A percentile compares a stretch with the other conserved stretches of the same genome.
phyloP scores from a whole-genome alignment of 106 monocot species.

The Acorus calamus region DNA sequence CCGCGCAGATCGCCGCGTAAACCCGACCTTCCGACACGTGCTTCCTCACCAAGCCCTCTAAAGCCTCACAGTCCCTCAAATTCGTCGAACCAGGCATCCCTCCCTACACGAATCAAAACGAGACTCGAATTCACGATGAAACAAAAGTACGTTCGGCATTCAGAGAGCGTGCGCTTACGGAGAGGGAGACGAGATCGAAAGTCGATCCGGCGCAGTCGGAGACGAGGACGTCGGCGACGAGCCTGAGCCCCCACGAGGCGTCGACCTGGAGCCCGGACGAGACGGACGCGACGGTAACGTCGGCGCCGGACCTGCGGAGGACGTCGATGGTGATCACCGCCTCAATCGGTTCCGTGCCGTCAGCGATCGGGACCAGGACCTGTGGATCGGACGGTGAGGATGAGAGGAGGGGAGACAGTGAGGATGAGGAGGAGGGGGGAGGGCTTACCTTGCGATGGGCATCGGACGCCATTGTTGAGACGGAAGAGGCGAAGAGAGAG shows the following conservation, averaged over 20 bases:
- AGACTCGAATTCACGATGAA: not conserved
- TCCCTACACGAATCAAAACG: constrained; percentile 27
- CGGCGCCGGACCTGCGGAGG: constrained; percentile 73
- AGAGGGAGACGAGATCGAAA: constrained; percentile 46
- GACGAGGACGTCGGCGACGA: constrained; percentile 73
- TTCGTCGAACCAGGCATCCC: constrained; percentile 65
- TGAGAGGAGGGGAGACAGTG: not conserved
- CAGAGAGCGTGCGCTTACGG: constrained; percentile 18
- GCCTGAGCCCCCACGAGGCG: constrained; percentile 57
- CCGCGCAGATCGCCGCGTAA: constrained; percentile 78
- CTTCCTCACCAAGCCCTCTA: constrained; percentile 60
- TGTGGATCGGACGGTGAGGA: not conserved
- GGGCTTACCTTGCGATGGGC: not conserved
- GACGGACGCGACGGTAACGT: constrained; percentile 77
- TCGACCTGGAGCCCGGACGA: constrained; percentile 32
- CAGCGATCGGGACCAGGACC: constrained; percentile 72
- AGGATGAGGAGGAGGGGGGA: not conserved
- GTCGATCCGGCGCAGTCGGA: constrained; percentile 20
- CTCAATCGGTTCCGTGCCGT: constrained; percentile 92
- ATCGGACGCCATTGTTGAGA: not conserved
- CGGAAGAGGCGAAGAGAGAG: not conserved
- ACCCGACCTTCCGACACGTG: constrained; percentile 50
- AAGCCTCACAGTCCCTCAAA: constrained; percentile 43
- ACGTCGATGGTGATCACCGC: constrained; percentile 80
- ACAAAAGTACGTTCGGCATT: constrained; percentile 13